phyloP scores from a whole-genome alignment of 2,329 filamentous ascomycete species.

The Fusarium heterosporum region DNA sequence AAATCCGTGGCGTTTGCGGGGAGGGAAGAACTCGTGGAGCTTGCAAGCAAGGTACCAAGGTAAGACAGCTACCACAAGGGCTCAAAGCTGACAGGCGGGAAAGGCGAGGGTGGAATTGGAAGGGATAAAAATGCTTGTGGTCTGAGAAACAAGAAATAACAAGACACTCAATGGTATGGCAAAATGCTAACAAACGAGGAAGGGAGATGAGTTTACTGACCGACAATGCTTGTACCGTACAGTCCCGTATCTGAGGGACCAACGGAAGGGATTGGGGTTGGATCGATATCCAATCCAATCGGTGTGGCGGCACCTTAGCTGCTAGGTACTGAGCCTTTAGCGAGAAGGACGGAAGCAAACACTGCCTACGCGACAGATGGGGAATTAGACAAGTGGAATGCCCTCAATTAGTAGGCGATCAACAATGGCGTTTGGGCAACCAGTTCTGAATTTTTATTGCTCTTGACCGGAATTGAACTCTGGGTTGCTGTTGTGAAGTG shows the following conservation, averaged over 20 bases:
- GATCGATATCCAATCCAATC: constrained; percentile 33
- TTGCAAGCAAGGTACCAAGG: constrained; percentile 19
- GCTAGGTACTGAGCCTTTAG: constrained; percentile 20
- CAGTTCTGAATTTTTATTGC: not conserved
- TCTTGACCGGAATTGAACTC: constrained; percentile 1
- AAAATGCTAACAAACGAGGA: constrained; percentile 30
- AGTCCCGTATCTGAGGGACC: constrained; percentile 21
- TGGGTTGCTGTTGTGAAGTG: constrained; percentile 17
- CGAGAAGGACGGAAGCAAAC: constrained; percentile 28
- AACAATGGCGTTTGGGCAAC: not conserved
- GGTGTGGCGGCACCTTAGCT: constrained; percentile 22
- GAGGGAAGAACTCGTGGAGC: constrained; percentile 42
- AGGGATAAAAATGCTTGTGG: constrained; percentile 20
- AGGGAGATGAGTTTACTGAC: constrained; percentile 37
- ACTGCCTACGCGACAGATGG: constrained; percentile 10
- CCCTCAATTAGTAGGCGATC: constrained; percentile 13
- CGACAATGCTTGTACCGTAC: constrained; percentile 36
- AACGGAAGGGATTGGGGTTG: constrained; percentile 23
- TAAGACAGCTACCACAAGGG: constrained; percentile 14
- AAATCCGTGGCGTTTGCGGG: constrained; percentile 36
- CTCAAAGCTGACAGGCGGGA: constrained; percentile 10
- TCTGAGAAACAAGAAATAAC: constrained; percentile 27
- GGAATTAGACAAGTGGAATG: constrained; percentile 8
- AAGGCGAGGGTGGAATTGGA: constrained; percentile 1
- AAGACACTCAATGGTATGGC: constrained; percentile 15